Conservation (phyloP, 2,329 filamentous ascomycete species). For the Thelonectria discophora region DNA sequence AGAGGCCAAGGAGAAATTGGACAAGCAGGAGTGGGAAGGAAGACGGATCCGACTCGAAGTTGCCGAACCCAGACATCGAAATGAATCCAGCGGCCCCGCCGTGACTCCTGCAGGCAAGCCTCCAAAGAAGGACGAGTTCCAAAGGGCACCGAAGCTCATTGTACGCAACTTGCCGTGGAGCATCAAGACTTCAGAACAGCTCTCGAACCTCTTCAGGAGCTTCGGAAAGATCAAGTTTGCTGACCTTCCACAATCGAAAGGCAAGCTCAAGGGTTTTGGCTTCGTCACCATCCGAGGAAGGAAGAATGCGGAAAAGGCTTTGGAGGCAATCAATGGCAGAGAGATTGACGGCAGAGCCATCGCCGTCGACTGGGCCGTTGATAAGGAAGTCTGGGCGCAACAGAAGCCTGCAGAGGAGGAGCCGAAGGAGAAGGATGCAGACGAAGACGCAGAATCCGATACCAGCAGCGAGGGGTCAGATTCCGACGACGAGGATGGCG, state of each 20-base stretch:
- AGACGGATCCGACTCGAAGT: constrained; percentile 86
- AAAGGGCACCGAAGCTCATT: constrained; percentile 79
- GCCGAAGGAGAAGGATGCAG: constrained; percentile 51
- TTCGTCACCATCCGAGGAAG: constrained; percentile 88
- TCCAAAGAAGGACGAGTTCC: constrained; percentile 63
- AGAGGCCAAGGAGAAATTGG: constrained; percentile 81
- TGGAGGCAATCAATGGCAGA: constrained; percentile 88
- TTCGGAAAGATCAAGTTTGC: constrained; percentile 93
- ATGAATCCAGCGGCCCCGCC: constrained; percentile 56
- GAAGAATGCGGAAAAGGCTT: constrained; percentile 90
- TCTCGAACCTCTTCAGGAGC: constrained; percentile 80
- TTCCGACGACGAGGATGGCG: constrained; percentile 43
- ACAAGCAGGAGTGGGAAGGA: constrained; percentile 80
- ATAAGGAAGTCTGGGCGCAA: constrained; percentile 85
- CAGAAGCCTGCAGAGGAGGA: constrained; percentile 58
- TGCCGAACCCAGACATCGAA: constrained; percentile 83
- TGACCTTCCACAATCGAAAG: constrained; percentile 81
- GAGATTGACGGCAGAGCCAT: constrained; percentile 86
- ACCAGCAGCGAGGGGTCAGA: constrained; percentile 38
- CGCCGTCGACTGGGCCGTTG: constrained; percentile 96
- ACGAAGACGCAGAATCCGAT: constrained; percentile 45
- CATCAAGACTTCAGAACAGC: constrained; percentile 84
- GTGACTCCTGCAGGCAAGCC: constrained; percentile 57
- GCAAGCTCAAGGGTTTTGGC: constrained; percentile 85
- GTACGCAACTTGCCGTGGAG: constrained; percentile 96